These are phyloP conservation scores for Linderina pennispora DNA, from an alignment of 192 early-diverging fungal genomes.

Conservation along the genomic window DNA sequence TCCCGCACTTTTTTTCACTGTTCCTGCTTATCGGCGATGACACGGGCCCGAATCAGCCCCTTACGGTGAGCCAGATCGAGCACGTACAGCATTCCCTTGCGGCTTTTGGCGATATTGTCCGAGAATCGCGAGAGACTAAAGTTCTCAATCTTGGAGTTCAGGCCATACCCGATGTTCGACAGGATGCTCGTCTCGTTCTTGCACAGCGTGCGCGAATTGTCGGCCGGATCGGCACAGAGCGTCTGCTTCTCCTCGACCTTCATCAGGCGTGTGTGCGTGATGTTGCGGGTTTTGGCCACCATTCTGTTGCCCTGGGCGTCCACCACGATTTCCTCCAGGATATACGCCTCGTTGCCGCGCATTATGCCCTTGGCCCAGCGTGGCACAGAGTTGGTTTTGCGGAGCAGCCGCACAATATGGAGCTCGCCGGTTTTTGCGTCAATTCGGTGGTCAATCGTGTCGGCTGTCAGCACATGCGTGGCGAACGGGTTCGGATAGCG, in stretches of 20 bases:
- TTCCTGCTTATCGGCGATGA: constrained; percentile 9
- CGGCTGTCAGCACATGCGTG: constrained; percentile 86
- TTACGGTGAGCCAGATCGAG: constrained; percentile 44
- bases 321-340: constrained; percentile 85
- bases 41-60: constrained; percentile 38
- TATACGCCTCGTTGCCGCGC: constrained; percentile 77
- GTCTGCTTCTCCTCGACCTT: constrained; percentile 90
- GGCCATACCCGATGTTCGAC: constrained; percentile 79
- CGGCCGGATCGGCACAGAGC: constrained; percentile 48
- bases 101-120: constrained; percentile 53
- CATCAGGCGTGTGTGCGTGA: constrained; percentile 90
- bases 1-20: too few species aligned
- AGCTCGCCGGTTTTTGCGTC: constrained; percentile 74
- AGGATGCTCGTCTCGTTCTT: constrained; percentile 82
- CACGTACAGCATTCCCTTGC: constrained; percentile 48
- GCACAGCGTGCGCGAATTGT: constrained; percentile 61
- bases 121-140: constrained; percentile 85
- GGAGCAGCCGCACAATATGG: constrained; percentile 79
- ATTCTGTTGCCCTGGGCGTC: constrained; percentile 72
- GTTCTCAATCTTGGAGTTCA: constrained; percentile 76
- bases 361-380: constrained; percentile 76
- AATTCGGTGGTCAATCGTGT: constrained; percentile 85
- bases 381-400: constrained; percentile 84
- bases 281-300: constrained; percentile 78
- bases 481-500: constrained; percentile 99